Base-by-base conservation (phyloP, 192 early-diverging fungal species). In the Umbelopsis ramanniana region DNA sequence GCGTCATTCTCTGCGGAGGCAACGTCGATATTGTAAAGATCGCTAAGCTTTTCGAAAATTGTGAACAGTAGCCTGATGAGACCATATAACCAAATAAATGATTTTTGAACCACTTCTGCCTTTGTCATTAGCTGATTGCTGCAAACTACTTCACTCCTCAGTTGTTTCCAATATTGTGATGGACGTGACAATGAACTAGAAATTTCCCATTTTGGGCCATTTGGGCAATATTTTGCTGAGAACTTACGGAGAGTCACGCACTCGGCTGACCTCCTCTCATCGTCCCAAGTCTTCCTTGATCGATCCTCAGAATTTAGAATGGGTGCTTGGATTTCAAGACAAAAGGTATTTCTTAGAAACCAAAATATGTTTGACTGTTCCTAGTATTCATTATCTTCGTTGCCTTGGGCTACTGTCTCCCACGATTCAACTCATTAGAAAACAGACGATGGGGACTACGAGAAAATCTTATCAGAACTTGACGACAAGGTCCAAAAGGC, bases 401-500 rank as follows among this genome's bases (percentile, higher is more conserved):
- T 21, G 1, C 48, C 5, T 21, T 19, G 48, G n/a, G 17, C 48
- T 6, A 17, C 0, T 12, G 3, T 50, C n/a, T 50, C 14, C 17
- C 26, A n/a, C 14, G 9, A 46, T 46, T 22, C 29, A 50, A 8
- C 14, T 21, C 19, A 19, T 26, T 48, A 37, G 21, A 68, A 80
- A 75, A 66, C 69, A 15, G 75, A 80, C 52, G 70, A 74, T 17
- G 76, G 66, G 35, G 75, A 76, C 46, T 81, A 74, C 66, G 79
- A 81, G 46, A 77, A 77, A 46, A 75, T 81, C 72, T 81, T 92
- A 23, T 88, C 86, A 29, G 85, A 89, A 46, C 85, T 93, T 7
- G 90, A 91, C 69, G 85, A 77, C 29, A 86, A 90, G 47, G 87
- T 89, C 52, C 80, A 90, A 57, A 84, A 79, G 29, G 81, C 90